A percentile compares a stretch with the other conserved stretches of the same genome.
Conservation (phyloP, 2,329 filamentous ascomycete species). For the Fusarium keratoplasticum region DNA sequence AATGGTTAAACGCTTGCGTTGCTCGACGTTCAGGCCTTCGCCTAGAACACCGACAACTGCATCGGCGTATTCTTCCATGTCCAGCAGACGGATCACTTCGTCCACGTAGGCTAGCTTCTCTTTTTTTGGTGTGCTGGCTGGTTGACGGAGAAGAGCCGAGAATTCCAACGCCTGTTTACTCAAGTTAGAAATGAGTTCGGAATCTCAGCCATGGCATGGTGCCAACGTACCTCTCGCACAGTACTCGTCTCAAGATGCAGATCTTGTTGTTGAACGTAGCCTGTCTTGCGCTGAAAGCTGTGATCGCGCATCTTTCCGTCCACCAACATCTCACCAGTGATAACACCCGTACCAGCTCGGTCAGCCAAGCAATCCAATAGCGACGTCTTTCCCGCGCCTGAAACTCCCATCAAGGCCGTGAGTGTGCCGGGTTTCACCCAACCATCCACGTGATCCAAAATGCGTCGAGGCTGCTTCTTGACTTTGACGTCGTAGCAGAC, state of each 20-base stretch:
- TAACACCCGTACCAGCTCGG: conserved; percentile 75
- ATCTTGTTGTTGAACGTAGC: conserved; percentile 77
- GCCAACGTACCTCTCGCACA: conserved; percentile 41
- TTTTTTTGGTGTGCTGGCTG: conserved; percentile 50
- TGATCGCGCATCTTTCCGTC: conserved; percentile 72
- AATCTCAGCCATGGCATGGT: accelerated
- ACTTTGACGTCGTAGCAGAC: conserved; percentile 80
- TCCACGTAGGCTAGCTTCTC: conserved; percentile 64
- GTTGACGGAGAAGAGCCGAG: conserved; percentile 57
- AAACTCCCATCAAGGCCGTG: conserved; percentile 71
- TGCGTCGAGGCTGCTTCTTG: conserved; percentile 69
- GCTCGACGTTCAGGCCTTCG: conserved; percentile 59
- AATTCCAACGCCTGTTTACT: conserved; percentile 49
- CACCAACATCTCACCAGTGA: conserved; percentile 75
- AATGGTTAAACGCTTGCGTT: conserved; percentile 62
- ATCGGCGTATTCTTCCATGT: conserved; percentile 65
- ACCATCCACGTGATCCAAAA: conserved; percentile 76
- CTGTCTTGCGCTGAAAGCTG: conserved; percentile 77
- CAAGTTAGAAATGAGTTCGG: background rate
- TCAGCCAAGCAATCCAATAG: conserved; percentile 72
- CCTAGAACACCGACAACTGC: conserved; percentile 59
- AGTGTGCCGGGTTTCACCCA: conserved; percentile 80
- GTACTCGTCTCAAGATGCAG: conserved; percentile 55
- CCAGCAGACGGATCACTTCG: conserved; percentile 62
- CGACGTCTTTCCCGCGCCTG: conserved; percentile 69